Evolutionary conservation across 75 land plant species (phyloP), one percentile per base, ranked within the genome.

Genomic region (Chamaecyparis obtusa): DNA sequence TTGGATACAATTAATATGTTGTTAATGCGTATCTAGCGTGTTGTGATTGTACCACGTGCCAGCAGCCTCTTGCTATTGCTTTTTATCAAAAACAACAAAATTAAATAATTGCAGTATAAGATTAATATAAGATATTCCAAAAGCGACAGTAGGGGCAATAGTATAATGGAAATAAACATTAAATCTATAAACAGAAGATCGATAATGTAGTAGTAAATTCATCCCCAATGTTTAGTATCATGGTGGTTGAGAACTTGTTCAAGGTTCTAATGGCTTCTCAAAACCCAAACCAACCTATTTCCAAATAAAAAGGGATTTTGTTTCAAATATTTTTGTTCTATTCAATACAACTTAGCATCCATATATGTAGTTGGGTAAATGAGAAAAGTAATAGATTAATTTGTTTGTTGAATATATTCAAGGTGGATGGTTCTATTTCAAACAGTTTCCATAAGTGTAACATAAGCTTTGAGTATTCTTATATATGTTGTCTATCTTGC

Each of bases 131-230:
- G n/a, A n/a, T n/a, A n/a, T n/a, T n/a, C n/a, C n/a, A n/a, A n/a
- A n/a, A n/a, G n/a, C n/a, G 43, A 41, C 43, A 41, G 43, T 3
- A 41, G 43, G 1, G 43, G 3, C 43, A 41, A 3, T 41, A 41
- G 43, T 41, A 41, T 41, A n/a, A n/a, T n/a, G n/a, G n/a, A n/a
- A 41, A 41, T 41, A 41, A 41, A 41, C 43, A 41, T 41, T 41
- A 93, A 86, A 97, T 97, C 3, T 97, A 92, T 85, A 95, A 96
- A 85, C 97, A 97, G 87, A 86, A 90, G 57, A 96, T 97, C 57
- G 93, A 97, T 86, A 97, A 96, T 86, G 91, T 97, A 44, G 96
- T 91, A 11, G 56, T 89, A 33, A 97, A 92, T 84, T 87, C 94
- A 11, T 95, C 93, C 0, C 87, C 92, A 44, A 95, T 89, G 85